Base-by-base conservation (phyloP, 306 rosid genomes). In the Chamaecrista fasciculata region DNA sequence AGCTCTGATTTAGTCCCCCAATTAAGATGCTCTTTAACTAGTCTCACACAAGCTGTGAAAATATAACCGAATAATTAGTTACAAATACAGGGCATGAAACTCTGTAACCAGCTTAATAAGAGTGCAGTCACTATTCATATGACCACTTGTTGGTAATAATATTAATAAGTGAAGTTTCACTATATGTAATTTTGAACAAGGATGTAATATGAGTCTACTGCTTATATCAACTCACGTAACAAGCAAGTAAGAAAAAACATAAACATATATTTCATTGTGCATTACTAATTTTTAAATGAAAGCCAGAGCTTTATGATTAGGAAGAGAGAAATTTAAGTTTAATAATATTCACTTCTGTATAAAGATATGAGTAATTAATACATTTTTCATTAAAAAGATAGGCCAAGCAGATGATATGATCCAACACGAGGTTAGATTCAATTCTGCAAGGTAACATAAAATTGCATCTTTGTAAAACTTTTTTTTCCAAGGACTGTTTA, bases 1-100 rank as follows among this genome's bases (percentile, higher is more conserved):
- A 94, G 84, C 81, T 90, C 97, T 60, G 89, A 60, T 75, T 94
- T 94, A 46, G 91, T 70, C 69, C 85, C 96, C 98, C 98, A 94
- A 69, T 84, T 85, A 69, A 94, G 97, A 76, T 82, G 85, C 74
- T 94, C 98, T 67, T 94, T 90, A 53, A 94, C 96, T 79, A 85
- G 87, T 79, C 92, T 85, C 76, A 94, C 86, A 75, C 94, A 86
- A 58, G 97, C 98, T 94, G 92, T 15, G 48, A 24, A 69, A n/a
- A 68, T 49, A 71, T 51, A 77, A 61, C 59, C 12, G 21, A 70
- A 66, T 47, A 68, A 75, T 56, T 49, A 63, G 70, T 50, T 53
- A 57, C 50, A 46, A 42, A 83, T 61, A 72, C 43, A 48, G 23
- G 64, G 62, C 64, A 69, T n/a, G 62, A 71, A 73, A 36, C 6